Base-by-base conservation (phyloP, 768 basidiomycete genomes). In the Wakefieldia striispora region DNA sequence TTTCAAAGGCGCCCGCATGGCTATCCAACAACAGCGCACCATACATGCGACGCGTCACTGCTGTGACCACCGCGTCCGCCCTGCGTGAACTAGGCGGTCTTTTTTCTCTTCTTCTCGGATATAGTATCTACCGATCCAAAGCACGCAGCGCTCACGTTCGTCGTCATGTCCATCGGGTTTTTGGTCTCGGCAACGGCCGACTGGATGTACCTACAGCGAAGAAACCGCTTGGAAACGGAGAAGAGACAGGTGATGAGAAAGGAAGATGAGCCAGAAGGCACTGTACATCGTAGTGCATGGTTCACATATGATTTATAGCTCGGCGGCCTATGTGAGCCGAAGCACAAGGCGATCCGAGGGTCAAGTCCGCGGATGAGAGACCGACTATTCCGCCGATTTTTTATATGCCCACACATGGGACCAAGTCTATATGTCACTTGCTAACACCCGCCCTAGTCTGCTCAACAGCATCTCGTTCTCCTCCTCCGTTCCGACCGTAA, bases 401-500 rank as follows among this genome's bases (percentile, higher is more conserved):
- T 13, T 14, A 33, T 14, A 29, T 8, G 23, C 6, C 23, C 23
- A 27, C 26, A 27, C 5, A 27, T 27, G 10, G 10, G 10, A 8
- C 5, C 14, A 14, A 16, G 6, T 33, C 33, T 33, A 33, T 16
- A 33, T 14, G 16, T 33, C 33, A 9, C 33, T 33, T 33, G 50
- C 52, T 54, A 89, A 59, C 17, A 82, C 74, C 39, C 75, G 70
- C 48, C 61, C 69, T 41, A 97, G 58, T 66, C 76, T 78, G 56
- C 71, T 58, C 31, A 95, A 40, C 27, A 87, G 69, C 12, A 70
- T 68, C 59, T 62, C 68, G 57, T 90, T 95, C 72, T 99, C 97
- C 50, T 80, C 81, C 49, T 79, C 79, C 7, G 82, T 90, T 0
- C 97, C 97, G 12, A 98, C 75, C 3, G 95, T 97, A 8, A 98